phyloP scores from a whole-genome alignment of 192 early-diverging fungal genomes.

The Rhizoclosmatium sp. region DNA sequence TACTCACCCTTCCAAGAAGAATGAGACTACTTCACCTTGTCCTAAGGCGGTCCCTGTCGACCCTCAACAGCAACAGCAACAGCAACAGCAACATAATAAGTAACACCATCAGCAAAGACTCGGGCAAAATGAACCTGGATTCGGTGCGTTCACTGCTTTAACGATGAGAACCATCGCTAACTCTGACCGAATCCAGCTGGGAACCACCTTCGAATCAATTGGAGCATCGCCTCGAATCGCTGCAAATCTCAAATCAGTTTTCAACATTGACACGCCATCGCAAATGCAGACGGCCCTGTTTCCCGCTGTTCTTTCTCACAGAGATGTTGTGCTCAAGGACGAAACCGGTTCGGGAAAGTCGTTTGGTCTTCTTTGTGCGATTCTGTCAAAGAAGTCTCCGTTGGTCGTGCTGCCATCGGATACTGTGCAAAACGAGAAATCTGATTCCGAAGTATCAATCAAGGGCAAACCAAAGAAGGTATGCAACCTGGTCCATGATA shows the following conservation, averaged over 20 bases:
- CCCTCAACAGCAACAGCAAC: too few relatives aligned
- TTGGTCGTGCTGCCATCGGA: background rate
- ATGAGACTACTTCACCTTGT: background rate
- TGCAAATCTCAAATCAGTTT: background rate
- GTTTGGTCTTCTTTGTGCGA: slow-evolving; percentile 46
- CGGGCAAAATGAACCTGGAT: too few relatives aligned
- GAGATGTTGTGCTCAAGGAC: slow-evolving; percentile 53
- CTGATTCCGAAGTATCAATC: too few relatives aligned
- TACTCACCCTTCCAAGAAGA: background rate
- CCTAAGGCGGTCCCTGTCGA: too few relatives aligned
- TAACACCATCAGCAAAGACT: too few relatives aligned
- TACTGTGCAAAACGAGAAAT: background rate
- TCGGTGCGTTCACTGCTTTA: too few relatives aligned
- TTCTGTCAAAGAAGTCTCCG: slow-evolving; percentile 44
- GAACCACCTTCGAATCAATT: slow-evolving; percentile 6
- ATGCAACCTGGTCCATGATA: background rate
- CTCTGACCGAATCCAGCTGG: too few relatives aligned
- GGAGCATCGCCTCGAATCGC: slow-evolving; percentile 17
- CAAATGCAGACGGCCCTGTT: slow-evolving; percentile 43
- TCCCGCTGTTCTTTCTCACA: slow-evolving; percentile 47
- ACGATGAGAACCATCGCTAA: too few relatives aligned
- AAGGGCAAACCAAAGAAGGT: background rate
- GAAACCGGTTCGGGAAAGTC: slow-evolving; percentile 58
- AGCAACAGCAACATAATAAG: too few relatives aligned
- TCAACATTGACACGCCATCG: slow-evolving; percentile 20